phyloP scores from a whole-genome alignment of 805 yeast genomes.

The Starmerella powellii region DNA sequence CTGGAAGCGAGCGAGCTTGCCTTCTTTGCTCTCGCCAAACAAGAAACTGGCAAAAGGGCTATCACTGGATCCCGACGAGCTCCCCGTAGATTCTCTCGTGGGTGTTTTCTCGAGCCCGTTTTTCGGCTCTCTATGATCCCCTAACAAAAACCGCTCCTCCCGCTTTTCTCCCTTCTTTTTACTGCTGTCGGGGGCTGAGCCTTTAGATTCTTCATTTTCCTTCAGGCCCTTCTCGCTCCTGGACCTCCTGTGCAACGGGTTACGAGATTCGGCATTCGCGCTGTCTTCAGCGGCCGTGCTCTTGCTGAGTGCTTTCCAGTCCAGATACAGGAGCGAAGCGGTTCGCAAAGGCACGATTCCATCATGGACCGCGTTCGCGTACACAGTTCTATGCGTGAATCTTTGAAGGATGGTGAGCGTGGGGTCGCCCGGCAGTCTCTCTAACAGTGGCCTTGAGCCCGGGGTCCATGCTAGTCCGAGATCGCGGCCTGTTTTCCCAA shows the following conservation, averaged over 20 bases:
- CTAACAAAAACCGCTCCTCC: too few relatives aligned
- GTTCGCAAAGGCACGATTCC: conserved; percentile 94
- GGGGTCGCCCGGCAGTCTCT: conserved; percentile 64
- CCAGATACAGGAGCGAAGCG: conserved; percentile 70
- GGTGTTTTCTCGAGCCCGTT: too few relatives aligned
- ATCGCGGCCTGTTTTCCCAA: conserved; percentile 91
- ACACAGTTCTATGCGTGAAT: conserved; percentile 63
- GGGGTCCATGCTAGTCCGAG: conserved; percentile 48
- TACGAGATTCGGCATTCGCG: conserved; percentile 28
- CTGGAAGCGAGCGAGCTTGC: conserved; percentile 7
- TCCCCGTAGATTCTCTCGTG: not conserved
- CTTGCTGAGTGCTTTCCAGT: conserved; percentile 61
- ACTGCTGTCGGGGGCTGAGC: too few relatives aligned
- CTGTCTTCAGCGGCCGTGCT: conserved; percentile 34
- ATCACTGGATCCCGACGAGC: not conserved
- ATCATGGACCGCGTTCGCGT: conserved; percentile 84
- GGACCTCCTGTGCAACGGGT: not conserved
- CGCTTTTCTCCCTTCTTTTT: too few relatives aligned
- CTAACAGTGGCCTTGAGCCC: conserved; percentile 47
- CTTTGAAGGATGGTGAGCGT: conserved; percentile 49
- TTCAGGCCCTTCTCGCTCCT: not conserved
- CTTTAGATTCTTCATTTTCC: too few relatives aligned
- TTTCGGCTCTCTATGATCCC: too few relatives aligned
- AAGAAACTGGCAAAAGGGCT: conserved; percentile 7
- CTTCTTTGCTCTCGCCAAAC: conserved; percentile 8